phyloP scores from a whole-genome alignment of 2,329 filamentous ascomycete genomes.

The Hypoxylon sp. region DNA sequence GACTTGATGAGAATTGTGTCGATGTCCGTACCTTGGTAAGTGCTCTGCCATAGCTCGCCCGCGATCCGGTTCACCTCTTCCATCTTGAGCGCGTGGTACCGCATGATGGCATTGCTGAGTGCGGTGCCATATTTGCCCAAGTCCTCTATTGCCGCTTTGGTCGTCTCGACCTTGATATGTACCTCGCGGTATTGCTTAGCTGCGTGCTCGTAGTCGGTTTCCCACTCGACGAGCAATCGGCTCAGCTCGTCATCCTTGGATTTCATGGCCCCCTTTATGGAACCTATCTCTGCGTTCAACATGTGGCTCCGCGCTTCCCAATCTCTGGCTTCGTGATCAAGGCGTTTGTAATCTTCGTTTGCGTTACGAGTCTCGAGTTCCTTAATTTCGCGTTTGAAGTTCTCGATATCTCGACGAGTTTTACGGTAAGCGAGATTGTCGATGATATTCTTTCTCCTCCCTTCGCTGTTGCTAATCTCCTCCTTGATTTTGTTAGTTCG shows the following conservation, averaged over 20 bases:
- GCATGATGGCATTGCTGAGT: slow-evolving; percentile 97
- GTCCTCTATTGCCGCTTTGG: slow-evolving; percentile 93
- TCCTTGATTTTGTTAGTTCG: slow-evolving; percentile 84
- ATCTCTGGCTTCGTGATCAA: slow-evolving; percentile 76
- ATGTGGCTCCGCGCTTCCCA: slow-evolving; percentile 78
- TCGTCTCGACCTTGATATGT: slow-evolving; percentile 91
- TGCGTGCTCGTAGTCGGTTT: slow-evolving; percentile 89
- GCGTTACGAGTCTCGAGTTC: slow-evolving; percentile 85
- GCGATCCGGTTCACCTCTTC: slow-evolving; percentile 96
- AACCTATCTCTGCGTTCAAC: slow-evolving; percentile 79
- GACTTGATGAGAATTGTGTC: slow-evolving; percentile 96
- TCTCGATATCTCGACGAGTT: slow-evolving; percentile 77
- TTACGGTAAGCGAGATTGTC: slow-evolving; percentile 92
- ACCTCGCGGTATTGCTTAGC: slow-evolving; percentile 85
- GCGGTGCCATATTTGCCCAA: slow-evolving; percentile 85
- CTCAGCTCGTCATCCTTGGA: slow-evolving; percentile 86
- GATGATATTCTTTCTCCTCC: slow-evolving; percentile 86
- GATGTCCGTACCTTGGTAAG: slow-evolving; percentile 97
- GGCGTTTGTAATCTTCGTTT: slow-evolving; percentile 83
- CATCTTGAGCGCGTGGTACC: slow-evolving; percentile 97
- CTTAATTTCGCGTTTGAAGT: slow-evolving; percentile 77
- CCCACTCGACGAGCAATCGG: slow-evolving; percentile 82
- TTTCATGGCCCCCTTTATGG: slow-evolving; percentile 83
- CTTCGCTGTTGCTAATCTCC: slow-evolving; percentile 83
- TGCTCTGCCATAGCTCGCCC: slow-evolving; percentile 95